A percentile compares a stretch with the other conserved stretches of the same genome.
These are phyloP conservation scores for Boletus semigastroideus DNA, from an alignment of 1,284 basidiomycete species.

Conservation along the genomic window DNA sequence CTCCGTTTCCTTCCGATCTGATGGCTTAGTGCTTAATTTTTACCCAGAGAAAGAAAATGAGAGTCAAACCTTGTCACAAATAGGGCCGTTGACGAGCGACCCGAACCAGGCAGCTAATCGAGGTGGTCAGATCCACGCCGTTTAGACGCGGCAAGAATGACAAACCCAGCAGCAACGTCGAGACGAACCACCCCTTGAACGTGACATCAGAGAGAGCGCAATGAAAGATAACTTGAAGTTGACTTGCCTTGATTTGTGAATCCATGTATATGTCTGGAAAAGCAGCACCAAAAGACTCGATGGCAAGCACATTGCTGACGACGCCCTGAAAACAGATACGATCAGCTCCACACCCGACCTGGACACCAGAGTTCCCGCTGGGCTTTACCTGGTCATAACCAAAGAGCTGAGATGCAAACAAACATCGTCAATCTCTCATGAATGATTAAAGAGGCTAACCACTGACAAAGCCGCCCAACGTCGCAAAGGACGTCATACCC, in stretches of 20 bases:
- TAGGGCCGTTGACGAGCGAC: slow-evolving; percentile 31
- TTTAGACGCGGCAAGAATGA: slow-evolving; percentile 1
- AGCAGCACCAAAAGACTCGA: slow-evolving; percentile 35
- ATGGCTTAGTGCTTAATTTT: background rate
- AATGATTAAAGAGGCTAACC: background rate
- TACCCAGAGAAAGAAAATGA: background rate
- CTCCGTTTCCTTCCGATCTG: slow-evolving; percentile 34
- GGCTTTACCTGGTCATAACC: slow-evolving; percentile 33
- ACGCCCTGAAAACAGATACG: slow-evolving; percentile 22
- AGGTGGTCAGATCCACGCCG: background rate
- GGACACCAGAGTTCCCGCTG: background rate
- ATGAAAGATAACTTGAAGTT: background rate
- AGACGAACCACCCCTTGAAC: slow-evolving; percentile 34
- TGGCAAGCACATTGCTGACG: slow-evolving; percentile 35
- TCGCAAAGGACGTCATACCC: slow-evolving; percentile 34
- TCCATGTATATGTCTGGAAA: slow-evolving; percentile 34
- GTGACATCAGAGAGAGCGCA: slow-evolving; percentile 2
- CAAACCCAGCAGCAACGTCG: slow-evolving; percentile 31
- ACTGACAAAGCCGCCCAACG: slow-evolving; percentile 34
- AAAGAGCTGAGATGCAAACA: slow-evolving; percentile 24
- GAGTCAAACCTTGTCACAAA: slow-evolving; percentile 32
- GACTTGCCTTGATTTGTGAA: slow-evolving; percentile 27
- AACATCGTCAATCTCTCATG: slow-evolving; percentile 1
- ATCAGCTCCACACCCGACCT: slow-evolving; percentile 4
- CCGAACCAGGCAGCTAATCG: slow-evolving; percentile 34